Conservation (phyloP, 257 asterid genomes). For the Solanum bulbocastanum region DNA sequence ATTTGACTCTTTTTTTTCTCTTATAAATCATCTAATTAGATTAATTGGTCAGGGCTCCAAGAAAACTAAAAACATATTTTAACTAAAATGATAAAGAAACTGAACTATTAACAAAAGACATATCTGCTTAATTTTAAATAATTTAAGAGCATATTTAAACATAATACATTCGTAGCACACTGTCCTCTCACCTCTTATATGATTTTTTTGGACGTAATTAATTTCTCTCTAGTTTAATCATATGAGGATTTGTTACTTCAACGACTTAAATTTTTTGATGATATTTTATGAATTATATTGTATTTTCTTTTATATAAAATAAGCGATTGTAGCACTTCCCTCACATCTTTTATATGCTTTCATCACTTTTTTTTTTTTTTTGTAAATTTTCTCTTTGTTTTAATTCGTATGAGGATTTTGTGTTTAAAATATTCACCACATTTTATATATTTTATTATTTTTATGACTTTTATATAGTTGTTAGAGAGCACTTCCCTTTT, state of each 20-base stretch:
- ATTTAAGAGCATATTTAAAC: not conserved
- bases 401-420: not conserved
- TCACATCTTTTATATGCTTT: not conserved
- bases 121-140: not conserved
- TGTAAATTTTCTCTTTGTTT: not conserved
- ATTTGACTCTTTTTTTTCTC: not conserved
- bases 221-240: not conserved
- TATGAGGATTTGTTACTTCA: not conserved
- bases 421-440: not conserved
- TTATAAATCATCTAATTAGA: not conserved
- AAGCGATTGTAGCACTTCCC: not conserved
- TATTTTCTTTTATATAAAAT: not conserved
- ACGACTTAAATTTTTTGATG: not conserved
- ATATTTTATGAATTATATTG: not conserved
- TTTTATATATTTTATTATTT: not conserved
- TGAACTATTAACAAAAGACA: not conserved
- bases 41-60: not conserved
- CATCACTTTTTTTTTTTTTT: not conserved
- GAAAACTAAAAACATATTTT: not conserved
- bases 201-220: not conserved
- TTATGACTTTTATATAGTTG: not conserved
- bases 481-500: not conserved
- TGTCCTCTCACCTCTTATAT: not conserved
- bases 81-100: not conserved
- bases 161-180: no score